A percentile compares a stretch with the other conserved stretches of the same genome.
Evolutionary conservation across 352 stramenopile species (phyloP).

Genomic region (Globisporangium sylvaticum): DNA sequence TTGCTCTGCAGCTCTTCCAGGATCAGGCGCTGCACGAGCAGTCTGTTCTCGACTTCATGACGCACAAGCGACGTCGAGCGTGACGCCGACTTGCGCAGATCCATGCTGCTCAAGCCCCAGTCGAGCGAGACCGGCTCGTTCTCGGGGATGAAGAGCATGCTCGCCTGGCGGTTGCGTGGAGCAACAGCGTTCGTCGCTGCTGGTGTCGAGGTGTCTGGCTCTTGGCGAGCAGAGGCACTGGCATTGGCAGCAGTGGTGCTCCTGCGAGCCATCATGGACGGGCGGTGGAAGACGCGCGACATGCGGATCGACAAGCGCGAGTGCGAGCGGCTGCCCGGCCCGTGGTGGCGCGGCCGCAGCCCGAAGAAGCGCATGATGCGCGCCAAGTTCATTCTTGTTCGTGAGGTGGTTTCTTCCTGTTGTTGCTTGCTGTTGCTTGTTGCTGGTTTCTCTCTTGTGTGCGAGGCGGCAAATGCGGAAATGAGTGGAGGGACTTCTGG

Average conservation of each 20-base stretch:
- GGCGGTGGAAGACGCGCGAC: slow-evolving; percentile 11
- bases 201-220: neutral
- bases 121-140: slow-evolving; percentile 14
- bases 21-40: slow-evolving; percentile 15
- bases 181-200: neutral
- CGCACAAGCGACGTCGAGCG: neutral
- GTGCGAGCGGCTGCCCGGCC: neutral
- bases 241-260: neutral
- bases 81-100: slow-evolving; percentile 7
- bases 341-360: slow-evolving; percentile 12
- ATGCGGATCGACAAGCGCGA: slow-evolving; percentile 8
- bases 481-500: neutral
- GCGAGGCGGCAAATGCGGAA: neutral
- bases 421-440: neutral
- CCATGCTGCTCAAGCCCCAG: slow-evolving; percentile 11
- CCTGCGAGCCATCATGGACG: neutral
- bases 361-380: slow-evolving; percentile 20
- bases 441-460: neutral
- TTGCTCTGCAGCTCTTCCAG: slow-evolving; percentile 16
- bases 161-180: neutral
- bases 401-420: neutral
- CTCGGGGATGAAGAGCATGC: slow-evolving; percentile 13
- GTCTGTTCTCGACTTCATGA: neutral
- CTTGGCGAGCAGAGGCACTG: neutral
- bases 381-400: slow-evolving; percentile 8